Evolutionary conservation across 768 basidiomycete species (phyloP).

Genomic region (Leucosporidium scottii): DNA sequence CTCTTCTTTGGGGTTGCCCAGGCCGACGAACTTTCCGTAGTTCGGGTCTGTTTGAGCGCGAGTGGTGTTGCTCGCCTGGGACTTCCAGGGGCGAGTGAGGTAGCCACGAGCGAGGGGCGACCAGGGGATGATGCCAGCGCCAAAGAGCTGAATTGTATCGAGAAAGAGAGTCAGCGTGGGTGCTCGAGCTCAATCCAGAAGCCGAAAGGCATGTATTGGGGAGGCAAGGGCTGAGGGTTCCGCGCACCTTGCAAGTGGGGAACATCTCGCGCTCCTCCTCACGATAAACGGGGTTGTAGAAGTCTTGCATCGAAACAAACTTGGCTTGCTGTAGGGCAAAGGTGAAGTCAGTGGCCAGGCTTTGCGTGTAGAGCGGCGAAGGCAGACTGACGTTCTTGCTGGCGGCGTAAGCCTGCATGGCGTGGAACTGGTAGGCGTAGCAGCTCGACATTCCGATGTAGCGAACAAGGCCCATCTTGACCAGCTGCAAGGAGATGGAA

Average conservation of each 20-base stretch:
- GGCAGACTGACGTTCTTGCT: not conserved
- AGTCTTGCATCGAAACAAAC: constrained; percentile 38
- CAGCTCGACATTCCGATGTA: constrained; percentile 47
- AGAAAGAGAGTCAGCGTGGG: too few species aligned
- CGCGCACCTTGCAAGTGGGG: constrained; percentile 13
- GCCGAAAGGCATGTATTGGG: too few species aligned
- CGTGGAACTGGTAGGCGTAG: constrained; percentile 41
- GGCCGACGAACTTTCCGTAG: constrained; percentile 23
- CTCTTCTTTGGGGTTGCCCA: constrained; percentile 11
- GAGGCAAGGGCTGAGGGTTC: not conserved
- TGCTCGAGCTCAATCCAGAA: too few species aligned
- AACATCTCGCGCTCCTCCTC: constrained; percentile 38
- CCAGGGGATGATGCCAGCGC: constrained; percentile 57
- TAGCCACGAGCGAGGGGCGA: constrained; percentile 51
- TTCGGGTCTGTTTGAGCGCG: constrained; percentile 19
- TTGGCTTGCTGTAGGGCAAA: constrained; percentile 12
- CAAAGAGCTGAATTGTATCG: constrained; percentile 36
- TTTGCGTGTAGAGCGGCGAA: not conserved
- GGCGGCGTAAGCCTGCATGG: constrained; percentile 28
- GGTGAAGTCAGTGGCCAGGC: too few species aligned
- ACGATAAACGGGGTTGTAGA: constrained; percentile 32
- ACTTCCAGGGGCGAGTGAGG: constrained; percentile 40
- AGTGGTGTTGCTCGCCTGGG: constrained; percentile 15
- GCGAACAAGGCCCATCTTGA: constrained; percentile 42
- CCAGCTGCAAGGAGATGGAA: constrained; percentile 28